Evolutionary conservation across 1,284 basidiomycete genomes (phyloP), one percentile per base, ranked within the genome.

Genomic region (Caloboletus firmus): DNA sequence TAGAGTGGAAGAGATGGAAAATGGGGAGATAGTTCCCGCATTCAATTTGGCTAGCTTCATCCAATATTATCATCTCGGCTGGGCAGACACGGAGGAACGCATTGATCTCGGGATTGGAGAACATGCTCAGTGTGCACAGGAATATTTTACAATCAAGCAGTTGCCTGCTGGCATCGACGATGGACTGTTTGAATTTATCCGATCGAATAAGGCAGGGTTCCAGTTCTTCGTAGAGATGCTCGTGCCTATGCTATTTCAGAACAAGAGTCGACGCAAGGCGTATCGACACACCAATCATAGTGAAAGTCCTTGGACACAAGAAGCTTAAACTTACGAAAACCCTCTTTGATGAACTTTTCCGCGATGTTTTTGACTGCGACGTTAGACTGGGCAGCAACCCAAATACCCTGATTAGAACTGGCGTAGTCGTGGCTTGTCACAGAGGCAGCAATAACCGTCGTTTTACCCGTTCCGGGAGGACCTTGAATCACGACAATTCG

Each of bases 361-460:
- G 79, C 80, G 24, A 82, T 79, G 51, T 82, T 81, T 61, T 79
- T 80, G 11, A 82, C 79, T 5, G 78, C 83, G 37, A 83, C 77
- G 62, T 84, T 84, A 0, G 79, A 85, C 49, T 91, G 85, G 6
- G 89, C 87, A 51, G 86, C 72, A 9, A 91, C 76, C 86, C 87
- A 91, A 10, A 89, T 79, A 15, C 59, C 51, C 2, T 62, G 68
- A 9, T 11, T 7, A 20, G 51, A 56, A 2, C 31, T 28, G 52
- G 60, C 64, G 18, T 62, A 48, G 44, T 72, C 60, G 18, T 74
- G 60, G 45, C 71, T 74, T 2, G 72, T 65, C 6, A 87, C 84
- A 13, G 80, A 75, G 5, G 84, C 82, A 1, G 69, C 62, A 4
- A 72, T 69, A n/a, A 69, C 62, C 0, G 70, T 71, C 6, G 67